A percentile compares a stretch with the other conserved stretches of the same genome.
Conservation (phyloP, 345 rosid genomes). For the Cardamine chenopodiifolia region DNA sequence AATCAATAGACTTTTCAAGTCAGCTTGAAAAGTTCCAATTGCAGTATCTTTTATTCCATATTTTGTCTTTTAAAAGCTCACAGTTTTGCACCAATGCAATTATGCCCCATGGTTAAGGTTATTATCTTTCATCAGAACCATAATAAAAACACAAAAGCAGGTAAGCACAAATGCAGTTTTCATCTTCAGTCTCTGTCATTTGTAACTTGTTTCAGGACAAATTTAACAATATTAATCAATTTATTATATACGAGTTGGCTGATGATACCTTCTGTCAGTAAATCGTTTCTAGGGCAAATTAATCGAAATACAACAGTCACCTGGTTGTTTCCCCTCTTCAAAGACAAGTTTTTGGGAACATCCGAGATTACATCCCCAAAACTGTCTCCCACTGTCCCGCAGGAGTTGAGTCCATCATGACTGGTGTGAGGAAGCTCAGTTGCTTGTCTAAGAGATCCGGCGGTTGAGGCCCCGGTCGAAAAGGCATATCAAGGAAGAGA, state of each 20-base stretch:
- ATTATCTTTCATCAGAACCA: background rate
- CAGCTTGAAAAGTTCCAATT: background rate
- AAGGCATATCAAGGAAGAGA: slow-evolving; percentile 55
- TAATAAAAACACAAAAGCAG: background rate
- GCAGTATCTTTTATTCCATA: slow-evolving; percentile 3
- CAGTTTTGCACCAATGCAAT: background rate
- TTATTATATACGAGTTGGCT: slow-evolving; percentile 4
- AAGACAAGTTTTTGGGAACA: slow-evolving; percentile 73
- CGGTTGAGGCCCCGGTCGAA: slow-evolving; percentile 70
- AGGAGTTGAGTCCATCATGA: slow-evolving; percentile 81
- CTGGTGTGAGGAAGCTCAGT: slow-evolving; percentile 85
- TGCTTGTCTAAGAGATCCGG: slow-evolving; percentile 80
- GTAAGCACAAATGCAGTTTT: slow-evolving; percentile 7
- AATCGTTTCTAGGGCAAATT: slow-evolving; percentile 95
- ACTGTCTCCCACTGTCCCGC: slow-evolving; percentile 57
- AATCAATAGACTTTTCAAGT: slow-evolving; percentile 1
- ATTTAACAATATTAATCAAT: background rate
- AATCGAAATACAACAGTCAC: slow-evolving; percentile 86
- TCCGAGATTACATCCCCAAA: slow-evolving; percentile 86
- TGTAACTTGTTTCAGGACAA: slow-evolving; percentile 1
- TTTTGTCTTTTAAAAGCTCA: background rate
- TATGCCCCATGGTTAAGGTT: background rate
- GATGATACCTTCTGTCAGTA: slow-evolving; percentile 76
- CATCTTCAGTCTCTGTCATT: background rate
- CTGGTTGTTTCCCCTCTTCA: slow-evolving; percentile 61